A percentile compares a stretch with the other conserved stretches of the same genome.
Evolutionary conservation across 208 protist species (phyloP).

Genomic region (Wallacemonas sp.): DNA sequence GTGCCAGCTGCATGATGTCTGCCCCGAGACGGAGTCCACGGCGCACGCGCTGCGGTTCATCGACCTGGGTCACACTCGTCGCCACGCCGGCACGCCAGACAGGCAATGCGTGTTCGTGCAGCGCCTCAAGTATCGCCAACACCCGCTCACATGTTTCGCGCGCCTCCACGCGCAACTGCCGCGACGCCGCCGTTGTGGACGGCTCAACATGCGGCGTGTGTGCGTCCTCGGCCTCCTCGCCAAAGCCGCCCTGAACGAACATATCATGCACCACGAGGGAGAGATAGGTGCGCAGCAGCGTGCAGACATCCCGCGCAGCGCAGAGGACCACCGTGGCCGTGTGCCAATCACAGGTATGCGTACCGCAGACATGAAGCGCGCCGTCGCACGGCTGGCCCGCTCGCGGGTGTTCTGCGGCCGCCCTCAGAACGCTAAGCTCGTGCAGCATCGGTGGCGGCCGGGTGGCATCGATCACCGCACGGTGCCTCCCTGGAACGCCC

Average conservation of each 20-base stretch:
- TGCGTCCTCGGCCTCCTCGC: neutral
- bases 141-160: slow-evolving; percentile 2
- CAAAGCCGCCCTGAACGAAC: slow-evolving; percentile 7
- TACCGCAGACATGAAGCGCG: neutral
- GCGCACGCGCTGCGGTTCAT: slow-evolving; percentile 1
- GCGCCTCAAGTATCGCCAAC: slow-evolving; percentile 5
- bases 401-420: too few relatives aligned
- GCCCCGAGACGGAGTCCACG: slow-evolving; percentile 9
- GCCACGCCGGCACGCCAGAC: neutral
- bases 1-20: slow-evolving; percentile 10
- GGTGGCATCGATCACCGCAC: neutral
- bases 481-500: neutral
- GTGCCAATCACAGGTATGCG: neutral
- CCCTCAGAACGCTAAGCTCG: too few relatives aligned
- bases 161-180: slow-evolving; percentile 12
- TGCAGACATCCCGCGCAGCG: neutral
- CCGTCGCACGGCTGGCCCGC: too few relatives aligned
- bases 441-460: neutral
- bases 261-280: neutral
- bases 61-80: neutral
- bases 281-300: slow-evolving; percentile 1
- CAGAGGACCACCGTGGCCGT: neutral
- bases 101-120: neutral
- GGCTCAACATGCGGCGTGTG: neutral
- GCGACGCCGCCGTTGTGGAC: neutral